Percentiles rank a stretch among this genome's conserved stretches.
phyloP scores from a whole-genome alignment of 139 green algal genomes.

The Coccomyxa sp. region DNA sequence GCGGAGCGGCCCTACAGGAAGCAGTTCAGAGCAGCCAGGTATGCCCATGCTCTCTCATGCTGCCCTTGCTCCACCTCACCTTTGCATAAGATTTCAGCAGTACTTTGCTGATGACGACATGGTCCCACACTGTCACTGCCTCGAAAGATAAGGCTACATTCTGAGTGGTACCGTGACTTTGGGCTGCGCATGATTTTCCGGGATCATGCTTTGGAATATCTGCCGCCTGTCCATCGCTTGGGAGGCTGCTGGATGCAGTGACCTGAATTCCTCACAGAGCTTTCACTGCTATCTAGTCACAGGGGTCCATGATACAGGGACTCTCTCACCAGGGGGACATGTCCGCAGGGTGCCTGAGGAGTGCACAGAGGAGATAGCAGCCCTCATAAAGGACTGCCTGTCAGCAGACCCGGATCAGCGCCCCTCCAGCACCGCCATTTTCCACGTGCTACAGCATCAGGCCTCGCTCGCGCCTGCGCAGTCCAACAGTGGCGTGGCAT shows the following conservation, averaged over 20 bases:
- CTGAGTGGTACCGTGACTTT: neutral
- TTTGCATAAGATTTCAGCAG: no score
- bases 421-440: neutral
- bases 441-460: neutral
- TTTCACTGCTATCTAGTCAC: no score
- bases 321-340: no score
- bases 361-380: conserved; percentile 6
- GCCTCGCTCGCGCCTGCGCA: neutral
- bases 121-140: neutral
- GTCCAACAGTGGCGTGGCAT: neutral
- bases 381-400: conserved; percentile 13
- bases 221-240: no score
- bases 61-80: no score
- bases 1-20: conserved; percentile 16
- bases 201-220: no score
- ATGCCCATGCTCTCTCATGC: neutral
- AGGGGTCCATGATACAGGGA: no score
- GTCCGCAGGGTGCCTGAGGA: conserved; percentile 2
- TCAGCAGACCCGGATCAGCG: conserved; percentile 5
- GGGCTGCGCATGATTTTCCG: no score
- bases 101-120: neutral
- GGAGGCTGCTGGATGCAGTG: no score
- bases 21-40: conserved; percentile 11
- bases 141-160: neutral
- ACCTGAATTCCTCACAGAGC: no score